These are phyloP conservation scores for Glycyrrhiza uralensis DNA, from an alignment of 306 rosid species.

Conservation along the genomic window DNA sequence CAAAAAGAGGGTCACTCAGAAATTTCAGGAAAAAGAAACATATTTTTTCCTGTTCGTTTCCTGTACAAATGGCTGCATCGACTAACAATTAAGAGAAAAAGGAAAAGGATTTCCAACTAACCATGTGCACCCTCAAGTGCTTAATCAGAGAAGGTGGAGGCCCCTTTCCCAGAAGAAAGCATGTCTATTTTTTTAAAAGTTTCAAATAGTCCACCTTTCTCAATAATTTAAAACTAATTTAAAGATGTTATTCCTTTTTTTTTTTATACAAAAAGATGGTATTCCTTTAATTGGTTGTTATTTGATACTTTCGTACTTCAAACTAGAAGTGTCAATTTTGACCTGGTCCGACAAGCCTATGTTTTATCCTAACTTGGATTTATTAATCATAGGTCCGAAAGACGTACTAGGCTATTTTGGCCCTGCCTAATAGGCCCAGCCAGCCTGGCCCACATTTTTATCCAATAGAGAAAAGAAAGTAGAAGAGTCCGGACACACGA, in stretches of 20 bases:
- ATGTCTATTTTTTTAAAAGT: constrained; percentile 10
- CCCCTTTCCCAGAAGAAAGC: constrained; percentile 14
- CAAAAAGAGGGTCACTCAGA: constrained; percentile 26
- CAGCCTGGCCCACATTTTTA: no score
- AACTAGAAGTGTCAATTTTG: no score
- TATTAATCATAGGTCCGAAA: no score
- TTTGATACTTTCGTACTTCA: no score
- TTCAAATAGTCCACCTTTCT: not conserved
- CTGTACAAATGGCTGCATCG: not conserved
- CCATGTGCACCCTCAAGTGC: constrained; percentile 15
- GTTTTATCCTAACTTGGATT: no score
- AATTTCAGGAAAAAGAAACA: constrained; percentile 9
- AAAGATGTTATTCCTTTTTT: not conserved
- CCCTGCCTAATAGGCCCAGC: no score
- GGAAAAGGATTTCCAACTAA: constrained; percentile 5
- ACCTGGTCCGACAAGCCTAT: no score
- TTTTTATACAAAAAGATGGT: no score
- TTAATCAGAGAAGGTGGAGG: constrained; percentile 18
- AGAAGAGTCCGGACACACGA: no score
- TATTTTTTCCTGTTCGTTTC: constrained; percentile 6
- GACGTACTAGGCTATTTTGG: no score
- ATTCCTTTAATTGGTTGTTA: no score
- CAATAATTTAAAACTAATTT: not conserved
- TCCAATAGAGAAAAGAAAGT: no score
- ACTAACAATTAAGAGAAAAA: constrained; percentile 8